These are phyloP conservation scores for Pugionium cornutum DNA, from an alignment of 345 rosid species.

Conservation along the genomic window DNA sequence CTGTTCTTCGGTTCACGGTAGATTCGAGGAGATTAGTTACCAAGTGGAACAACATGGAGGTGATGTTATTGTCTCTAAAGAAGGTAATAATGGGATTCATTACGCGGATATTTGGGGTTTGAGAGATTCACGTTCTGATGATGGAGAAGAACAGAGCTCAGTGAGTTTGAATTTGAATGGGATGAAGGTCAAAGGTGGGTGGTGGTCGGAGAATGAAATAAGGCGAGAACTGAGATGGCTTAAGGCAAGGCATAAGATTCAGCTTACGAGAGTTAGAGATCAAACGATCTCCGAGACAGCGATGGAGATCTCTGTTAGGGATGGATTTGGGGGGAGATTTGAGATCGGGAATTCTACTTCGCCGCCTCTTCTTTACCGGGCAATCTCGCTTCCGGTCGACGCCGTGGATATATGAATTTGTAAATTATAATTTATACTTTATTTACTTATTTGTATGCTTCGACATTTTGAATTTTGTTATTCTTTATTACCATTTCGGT, in stretches of 20 bases:
- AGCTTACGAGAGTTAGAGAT: slow-evolving; percentile 57
- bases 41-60: slow-evolving; percentile 52
- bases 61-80: slow-evolving; percentile 16
- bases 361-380: slow-evolving; percentile 61
- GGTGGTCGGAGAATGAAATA: slow-evolving; percentile 63
- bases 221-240: slow-evolving; percentile 88
- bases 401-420: slow-evolving; percentile 62
- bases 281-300: slow-evolving; percentile 33
- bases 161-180: neutral
- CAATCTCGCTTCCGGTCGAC: slow-evolving; percentile 89
- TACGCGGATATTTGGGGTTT: slow-evolving; percentile 66
- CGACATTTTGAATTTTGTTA: too few relatives aligned
- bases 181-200: slow-evolving; percentile 20
- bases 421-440: slow-evolving; percentile 3
- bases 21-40: slow-evolving; percentile 82
- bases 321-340: slow-evolving; percentile 38
- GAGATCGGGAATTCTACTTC: slow-evolving; percentile 52
- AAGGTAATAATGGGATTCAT: slow-evolving; percentile 26
- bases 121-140: slow-evolving; percentile 53
- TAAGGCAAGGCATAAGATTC: slow-evolving; percentile 76
- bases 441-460: too few relatives aligned
- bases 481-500: too few relatives aligned
- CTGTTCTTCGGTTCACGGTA: slow-evolving; percentile 61
- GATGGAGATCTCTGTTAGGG: slow-evolving; percentile 34
- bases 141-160: slow-evolving; percentile 28